phyloP scores from a whole-genome alignment of 31 red algal species.

The Endocladia muricata region DNA sequence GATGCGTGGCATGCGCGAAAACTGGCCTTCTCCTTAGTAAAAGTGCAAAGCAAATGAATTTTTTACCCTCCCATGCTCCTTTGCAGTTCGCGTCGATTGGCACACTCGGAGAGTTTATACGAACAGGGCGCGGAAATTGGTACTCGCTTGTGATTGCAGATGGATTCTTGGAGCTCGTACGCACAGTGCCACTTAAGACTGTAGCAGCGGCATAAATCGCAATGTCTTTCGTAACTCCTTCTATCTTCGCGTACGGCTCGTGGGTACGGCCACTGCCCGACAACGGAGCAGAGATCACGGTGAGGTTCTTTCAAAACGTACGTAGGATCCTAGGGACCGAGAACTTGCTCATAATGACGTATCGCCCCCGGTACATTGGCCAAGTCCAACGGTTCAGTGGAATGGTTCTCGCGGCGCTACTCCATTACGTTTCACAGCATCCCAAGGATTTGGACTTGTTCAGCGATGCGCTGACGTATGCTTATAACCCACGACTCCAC shows the following conservation, averaged over 20 bases:
- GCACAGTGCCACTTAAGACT: no score
- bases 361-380: constrained; percentile 21
- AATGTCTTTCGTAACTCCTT: neutral
- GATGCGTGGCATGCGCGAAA: constrained; percentile 1
- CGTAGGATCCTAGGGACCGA: no score
- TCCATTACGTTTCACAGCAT: constrained; percentile 8
- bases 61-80: constrained; percentile 10
- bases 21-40: neutral
- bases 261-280: neutral
- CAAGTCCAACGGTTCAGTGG: constrained; percentile 29
- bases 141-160: constrained; percentile 24
- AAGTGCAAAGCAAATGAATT: neutral
- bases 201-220: neutral
- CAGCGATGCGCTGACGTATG: constrained; percentile 19
- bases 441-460: neutral
- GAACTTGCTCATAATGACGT: constrained; percentile 17
- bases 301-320: no score
- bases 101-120: no score
- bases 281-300: constrained; percentile 8
- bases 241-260: constrained; percentile 16
- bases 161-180: no score
- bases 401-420: constrained; percentile 9
- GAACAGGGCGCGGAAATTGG: neutral
- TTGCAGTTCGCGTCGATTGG: constrained; percentile 7
- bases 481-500: constrained; percentile 21